A percentile compares a stretch with the other conserved stretches of the same genome.
Evolutionary conservation across 371 early-diverging fungal species (phyloP).

Genomic region (Apophysomyces variabilis): DNA sequence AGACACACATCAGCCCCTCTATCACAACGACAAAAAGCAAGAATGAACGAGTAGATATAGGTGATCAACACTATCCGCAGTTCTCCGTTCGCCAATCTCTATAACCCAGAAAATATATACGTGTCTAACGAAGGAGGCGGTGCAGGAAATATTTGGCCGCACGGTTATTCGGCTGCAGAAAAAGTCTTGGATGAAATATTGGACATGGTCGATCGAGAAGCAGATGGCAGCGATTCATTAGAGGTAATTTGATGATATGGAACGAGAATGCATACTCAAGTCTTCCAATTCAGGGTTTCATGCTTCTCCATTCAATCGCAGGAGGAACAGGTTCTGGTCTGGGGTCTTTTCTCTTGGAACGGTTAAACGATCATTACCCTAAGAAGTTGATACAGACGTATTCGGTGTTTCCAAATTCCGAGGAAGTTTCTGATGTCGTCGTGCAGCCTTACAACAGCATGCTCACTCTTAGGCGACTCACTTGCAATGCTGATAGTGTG

Average conservation of each 20-base stretch:
- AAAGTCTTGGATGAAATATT: constrained; percentile 81
- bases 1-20: not conserved
- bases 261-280: not conserved
- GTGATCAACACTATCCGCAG: constrained; percentile 75
- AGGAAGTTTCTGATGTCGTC: constrained; percentile 97
- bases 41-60: constrained; percentile 30
- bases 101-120: constrained; percentile 93
- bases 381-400: constrained; percentile 98
- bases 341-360: constrained; percentile 89
- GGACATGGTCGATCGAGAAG: constrained; percentile 95
- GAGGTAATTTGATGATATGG: constrained; percentile 53
- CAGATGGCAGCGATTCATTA: constrained; percentile 90
- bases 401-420: constrained; percentile 99
- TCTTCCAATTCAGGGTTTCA: constrained; percentile 66
- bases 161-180: constrained; percentile 87
- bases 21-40: not conserved
- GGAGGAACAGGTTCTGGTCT: constrained; percentile 98
- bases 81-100: constrained; percentile 78
- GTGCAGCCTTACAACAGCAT: constrained; percentile 99
- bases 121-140: constrained; percentile 92
- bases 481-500: constrained; percentile 94
- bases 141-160: constrained; percentile 97
- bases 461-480: constrained; percentile 91
- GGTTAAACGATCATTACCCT: constrained; percentile 94
- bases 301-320: constrained; percentile 92